Base-by-base conservation (phyloP, 768 basidiomycete species). In the Rhizopogon rudus region DNA sequence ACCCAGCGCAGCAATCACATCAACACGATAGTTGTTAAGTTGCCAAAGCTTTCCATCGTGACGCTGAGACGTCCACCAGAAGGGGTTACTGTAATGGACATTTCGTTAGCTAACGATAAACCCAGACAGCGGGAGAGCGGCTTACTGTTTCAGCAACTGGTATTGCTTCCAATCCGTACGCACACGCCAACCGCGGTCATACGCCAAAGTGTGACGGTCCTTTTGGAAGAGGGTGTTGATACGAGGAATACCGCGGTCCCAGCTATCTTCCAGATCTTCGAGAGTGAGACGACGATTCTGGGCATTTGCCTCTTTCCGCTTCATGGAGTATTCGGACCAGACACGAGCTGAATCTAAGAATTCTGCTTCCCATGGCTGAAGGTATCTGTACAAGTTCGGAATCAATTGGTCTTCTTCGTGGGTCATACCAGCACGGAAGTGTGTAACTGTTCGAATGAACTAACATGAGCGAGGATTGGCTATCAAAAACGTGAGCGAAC, bases 221-320 rank as follows among this genome's bases (percentile, higher is more conserved):
- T 96, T 97, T 76, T 98, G 96, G 89, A 98, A 99, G 44, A 99
- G 75, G 0, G 96, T 98, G 73, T 98, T 98, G 78, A 99, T 98
- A 63, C 97, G 86, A 52, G 95, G 95, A 67, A 98, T 97, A 74
- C 95, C 94, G 61, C 95, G 88, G 73, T 98, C 96, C 96, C 96
- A 98, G 64, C 89, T 93, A 66, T 99, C 95, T 69, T 98, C 97
- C 28, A 98, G 80, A 78, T 98, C 97, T 69, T 99, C 97, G 17
- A 99, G 78, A 2, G 97, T 99, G 53, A 99, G 79, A 14, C 97
- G 87, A 54, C 96, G 88, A 73, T 98, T 98, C 69, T 97, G 93
- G 1, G 97, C 96, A 60, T 94, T 97, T n/a, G 97, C 97, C 68
- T 99, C 97, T 71, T 98, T 98, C 63, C 97, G 78, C 79, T 98